These are phyloP conservation scores for Blastomyces silverae DNA, from an alignment of 2,329 filamentous ascomycete species.

Conservation along the genomic window DNA sequence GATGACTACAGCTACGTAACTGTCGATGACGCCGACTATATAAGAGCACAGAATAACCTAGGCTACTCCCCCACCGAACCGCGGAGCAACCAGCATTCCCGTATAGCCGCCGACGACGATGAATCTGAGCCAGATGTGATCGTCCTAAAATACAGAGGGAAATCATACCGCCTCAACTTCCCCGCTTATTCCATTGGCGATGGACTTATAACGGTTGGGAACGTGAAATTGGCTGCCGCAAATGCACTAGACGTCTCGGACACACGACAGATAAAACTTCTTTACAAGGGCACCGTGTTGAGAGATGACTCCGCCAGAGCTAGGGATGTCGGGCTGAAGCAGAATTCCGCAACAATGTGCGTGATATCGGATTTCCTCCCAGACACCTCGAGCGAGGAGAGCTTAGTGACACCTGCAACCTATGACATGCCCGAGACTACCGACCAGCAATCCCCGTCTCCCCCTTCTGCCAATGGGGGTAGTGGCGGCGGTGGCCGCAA, in stretches of 20 bases:
- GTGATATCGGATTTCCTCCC: constrained; percentile 36
- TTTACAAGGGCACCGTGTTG: constrained; percentile 44
- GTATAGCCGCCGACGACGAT: constrained; percentile 22
- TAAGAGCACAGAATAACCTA: neutral
- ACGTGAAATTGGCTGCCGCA: constrained; percentile 38
- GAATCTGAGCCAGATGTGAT: constrained; percentile 41
- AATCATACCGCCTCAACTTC: constrained; percentile 41
- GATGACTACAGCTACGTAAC: constrained; percentile 38
- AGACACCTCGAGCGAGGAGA: constrained; percentile 25
- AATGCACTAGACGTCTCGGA: constrained; percentile 32
- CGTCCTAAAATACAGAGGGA: constrained; percentile 39
- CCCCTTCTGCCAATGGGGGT: neutral
- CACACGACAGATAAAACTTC: constrained; percentile 36
- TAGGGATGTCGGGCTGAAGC: constrained; percentile 42
- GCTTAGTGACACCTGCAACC: constrained; percentile 1
- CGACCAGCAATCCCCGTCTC: neutral
- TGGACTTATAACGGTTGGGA: constrained; percentile 38
- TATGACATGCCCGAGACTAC: neutral
- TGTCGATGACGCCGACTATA: constrained; percentile 32
- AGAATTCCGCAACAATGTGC: constrained; percentile 44
- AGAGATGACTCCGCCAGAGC: constrained; percentile 38
- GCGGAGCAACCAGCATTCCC: constrained; percentile 16
- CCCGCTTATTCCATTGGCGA: constrained; percentile 45
- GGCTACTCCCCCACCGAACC: neutral
- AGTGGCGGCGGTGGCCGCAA: constrained; percentile 4